These are phyloP conservation scores for Myxozyma melibiosi DNA, from an alignment of 805 yeast genomes.

Conservation along the genomic window DNA sequence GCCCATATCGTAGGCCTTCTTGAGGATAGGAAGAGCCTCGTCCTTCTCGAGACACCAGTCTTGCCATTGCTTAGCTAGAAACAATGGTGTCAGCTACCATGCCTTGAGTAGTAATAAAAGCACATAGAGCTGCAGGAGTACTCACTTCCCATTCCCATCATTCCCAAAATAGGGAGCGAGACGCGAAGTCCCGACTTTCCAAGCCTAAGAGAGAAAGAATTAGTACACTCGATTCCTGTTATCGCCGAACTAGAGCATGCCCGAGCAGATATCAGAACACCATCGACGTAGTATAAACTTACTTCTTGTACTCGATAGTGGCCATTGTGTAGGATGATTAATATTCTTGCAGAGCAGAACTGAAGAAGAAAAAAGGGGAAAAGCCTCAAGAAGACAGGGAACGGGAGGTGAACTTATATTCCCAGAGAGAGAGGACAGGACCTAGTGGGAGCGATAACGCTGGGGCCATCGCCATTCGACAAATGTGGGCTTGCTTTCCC, in stretches of 20 bases:
- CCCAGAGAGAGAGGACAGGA: background rate
- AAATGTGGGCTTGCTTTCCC: background rate
- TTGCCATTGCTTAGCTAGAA: constrained; percentile 16
- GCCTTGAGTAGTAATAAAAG: background rate
- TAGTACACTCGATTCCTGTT: too few relatives aligned
- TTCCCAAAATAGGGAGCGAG: constrained; percentile 22
- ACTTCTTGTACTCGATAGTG: constrained; percentile 11
- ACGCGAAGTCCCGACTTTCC: constrained; percentile 26
- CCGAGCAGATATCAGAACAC: too few relatives aligned
- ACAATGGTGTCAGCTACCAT: background rate
- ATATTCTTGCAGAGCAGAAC: background rate
- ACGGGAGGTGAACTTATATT: too few relatives aligned
- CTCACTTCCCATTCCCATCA: constrained; percentile 21
- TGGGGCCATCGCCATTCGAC: background rate
- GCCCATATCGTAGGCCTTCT: constrained; percentile 40
- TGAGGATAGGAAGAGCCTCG: constrained; percentile 24
- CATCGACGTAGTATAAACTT: too few relatives aligned
- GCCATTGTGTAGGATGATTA: background rate
- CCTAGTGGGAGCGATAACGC: background rate
- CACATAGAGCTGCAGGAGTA: background rate
- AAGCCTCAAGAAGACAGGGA: background rate
- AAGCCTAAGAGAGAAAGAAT: too few relatives aligned
- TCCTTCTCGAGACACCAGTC: constrained; percentile 24
- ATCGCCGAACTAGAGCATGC: too few relatives aligned
- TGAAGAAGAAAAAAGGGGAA: background rate